Evolutionary conservation across 2,329 filamentous ascomycete species (phyloP), one percentile per base, ranked within the genome.

Genomic region (Fusarium brachygibbosum): DNA sequence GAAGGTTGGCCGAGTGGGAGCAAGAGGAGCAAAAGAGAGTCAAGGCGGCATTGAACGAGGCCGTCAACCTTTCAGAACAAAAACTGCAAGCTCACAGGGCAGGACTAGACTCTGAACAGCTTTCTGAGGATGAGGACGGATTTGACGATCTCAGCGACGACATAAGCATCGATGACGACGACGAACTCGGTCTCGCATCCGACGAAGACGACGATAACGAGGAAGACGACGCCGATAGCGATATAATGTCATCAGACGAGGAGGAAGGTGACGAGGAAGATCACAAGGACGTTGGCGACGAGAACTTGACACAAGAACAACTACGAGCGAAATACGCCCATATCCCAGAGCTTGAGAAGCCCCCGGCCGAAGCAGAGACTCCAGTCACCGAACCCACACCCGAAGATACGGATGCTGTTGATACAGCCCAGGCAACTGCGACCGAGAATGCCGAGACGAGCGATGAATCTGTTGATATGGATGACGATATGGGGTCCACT

Each of bases 41-140:
- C 76, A 90, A 86, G 80, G 90, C 88, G 75, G 93, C 89, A 49
- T 85, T 92, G 74, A 93, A 91, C 73, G 89, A 91, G 80, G 92
- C 89, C 72, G 90, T 92, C 73, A 91, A 90, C 65, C 84, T 90
- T 58, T 92, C 90, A 1, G 91, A 91, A 65, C 86, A 88, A 71
- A 89, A 91, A 73, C 81, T 92, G 2, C 87, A 91, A 69, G 88
- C 89, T 17, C 84, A 88, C n/a, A 84, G 82, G 57, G 79, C 82
- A 3, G 84, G 83, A 19, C 70, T 84, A 7, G 88, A 87, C 60
- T 88, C 86, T 0, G 88, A 89, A 69, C 71, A 79, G 5, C 77
- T 79, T 1, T 82, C 80, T 1, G 79, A 84, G 14, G 83, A 84
- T 2, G 83, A 81, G 8, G 81, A 82, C 35, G 81, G 81, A 14